Evolutionary conservation across 129 eudicot genomes (phyloP).

Genomic region (Centella asiatica): DNA sequence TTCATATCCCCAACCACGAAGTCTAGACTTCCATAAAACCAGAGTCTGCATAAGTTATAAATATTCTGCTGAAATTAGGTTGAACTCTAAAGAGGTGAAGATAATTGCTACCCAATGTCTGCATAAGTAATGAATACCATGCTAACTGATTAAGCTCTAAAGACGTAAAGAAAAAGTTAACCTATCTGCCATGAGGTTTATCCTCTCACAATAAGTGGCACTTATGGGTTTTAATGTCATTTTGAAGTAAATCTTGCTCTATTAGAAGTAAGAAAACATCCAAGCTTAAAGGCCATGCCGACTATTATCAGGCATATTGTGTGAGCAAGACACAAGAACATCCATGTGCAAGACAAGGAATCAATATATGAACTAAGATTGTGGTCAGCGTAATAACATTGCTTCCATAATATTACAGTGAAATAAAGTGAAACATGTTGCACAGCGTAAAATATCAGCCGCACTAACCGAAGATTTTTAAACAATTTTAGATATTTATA

Average conservation of each 20-base stretch:
- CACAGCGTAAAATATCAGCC: no score
- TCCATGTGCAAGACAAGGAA: not conserved
- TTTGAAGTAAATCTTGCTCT: no score
- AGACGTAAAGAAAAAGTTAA: not conserved
- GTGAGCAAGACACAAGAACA: not conserved
- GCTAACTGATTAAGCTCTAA: not conserved
- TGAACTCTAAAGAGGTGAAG: no score
- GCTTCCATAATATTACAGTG: no score
- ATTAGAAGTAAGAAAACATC: no score
- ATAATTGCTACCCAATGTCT: no score
- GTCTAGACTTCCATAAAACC: constrained; percentile 69
- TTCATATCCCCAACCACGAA: constrained; percentile 77
- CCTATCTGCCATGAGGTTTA: not conserved
- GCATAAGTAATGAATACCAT: constrained; percentile 14
- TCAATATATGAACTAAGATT: no score
- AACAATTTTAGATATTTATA: no score
- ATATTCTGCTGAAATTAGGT: no score
- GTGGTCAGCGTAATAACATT: not conserved
- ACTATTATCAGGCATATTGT: not conserved
- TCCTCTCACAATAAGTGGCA: not conserved
- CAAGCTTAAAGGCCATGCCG: not conserved
- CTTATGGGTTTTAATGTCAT: not conserved
- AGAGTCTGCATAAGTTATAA: constrained; percentile 36
- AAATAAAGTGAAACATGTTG: no score
- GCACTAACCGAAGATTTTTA: no score